phyloP scores from a whole-genome alignment of 2,329 filamentous ascomycete species.

The Fusarium tricinctum region DNA sequence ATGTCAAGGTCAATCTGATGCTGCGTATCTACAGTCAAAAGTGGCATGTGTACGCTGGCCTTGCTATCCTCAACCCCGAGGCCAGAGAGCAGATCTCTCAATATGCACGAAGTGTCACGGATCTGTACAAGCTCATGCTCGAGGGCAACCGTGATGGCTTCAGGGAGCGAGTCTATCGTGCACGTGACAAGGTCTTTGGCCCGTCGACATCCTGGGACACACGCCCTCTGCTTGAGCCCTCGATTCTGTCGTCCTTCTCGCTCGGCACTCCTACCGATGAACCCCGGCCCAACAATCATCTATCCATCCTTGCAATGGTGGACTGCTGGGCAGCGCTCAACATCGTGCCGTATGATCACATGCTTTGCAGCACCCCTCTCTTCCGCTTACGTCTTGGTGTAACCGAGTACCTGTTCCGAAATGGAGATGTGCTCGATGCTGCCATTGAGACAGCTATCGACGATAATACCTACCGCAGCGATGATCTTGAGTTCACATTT shows the following conservation, averaged over 20 bases:
- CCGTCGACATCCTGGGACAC: slow-evolving; percentile 72
- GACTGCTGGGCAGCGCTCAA: slow-evolving; percentile 97
- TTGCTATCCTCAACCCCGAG: slow-evolving; percentile 95
- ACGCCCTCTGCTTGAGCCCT: slow-evolving; percentile 81
- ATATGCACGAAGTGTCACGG: slow-evolving; percentile 92
- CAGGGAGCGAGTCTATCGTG: slow-evolving; percentile 74
- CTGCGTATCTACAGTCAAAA: slow-evolving; percentile 98
- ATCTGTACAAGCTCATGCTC: slow-evolving; percentile 97
- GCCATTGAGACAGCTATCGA: slow-evolving; percentile 87
- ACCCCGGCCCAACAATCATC: slow-evolving; percentile 87
- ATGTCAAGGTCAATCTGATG: slow-evolving; percentile 99
- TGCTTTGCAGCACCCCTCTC: slow-evolving; percentile 98
- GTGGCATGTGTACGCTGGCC: slow-evolving; percentile 98
- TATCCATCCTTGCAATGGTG: slow-evolving; percentile 94
- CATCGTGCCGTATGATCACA: slow-evolving; percentile 98
- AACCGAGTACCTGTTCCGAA: slow-evolving; percentile 95
- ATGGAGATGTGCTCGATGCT: slow-evolving; percentile 83
- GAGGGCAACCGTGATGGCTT: slow-evolving; percentile 84
- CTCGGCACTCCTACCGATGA: slow-evolving; percentile 77
- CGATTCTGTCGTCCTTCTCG: slow-evolving; percentile 89
- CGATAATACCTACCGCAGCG: slow-evolving; percentile 91
- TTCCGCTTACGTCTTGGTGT: slow-evolving; percentile 97
- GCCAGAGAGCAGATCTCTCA: slow-evolving; percentile 93
- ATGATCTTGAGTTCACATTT: slow-evolving; percentile 98
- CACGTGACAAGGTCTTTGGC: slow-evolving; percentile 81